Conservation (phyloP, 2,329 filamentous ascomycete genomes). For the Aschersonia sp. region DNA sequence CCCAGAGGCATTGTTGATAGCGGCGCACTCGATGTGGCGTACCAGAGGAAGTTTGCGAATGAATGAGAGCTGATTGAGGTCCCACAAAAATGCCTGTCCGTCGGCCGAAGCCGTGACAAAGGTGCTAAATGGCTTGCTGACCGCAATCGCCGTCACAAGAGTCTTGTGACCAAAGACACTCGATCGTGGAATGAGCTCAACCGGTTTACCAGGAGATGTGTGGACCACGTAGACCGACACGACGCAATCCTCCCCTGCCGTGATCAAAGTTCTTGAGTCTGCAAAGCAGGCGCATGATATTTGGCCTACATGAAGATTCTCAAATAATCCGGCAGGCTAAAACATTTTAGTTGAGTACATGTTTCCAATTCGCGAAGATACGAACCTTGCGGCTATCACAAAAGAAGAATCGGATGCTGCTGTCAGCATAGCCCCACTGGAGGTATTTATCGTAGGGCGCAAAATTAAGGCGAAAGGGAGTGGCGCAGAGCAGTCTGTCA, state of each 20-base stretch:
- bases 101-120: conserved; percentile 73
- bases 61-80: conserved; percentile 80
- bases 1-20: conserved; percentile 81
- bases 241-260: conserved; percentile 83
- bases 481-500: conserved; percentile 71
- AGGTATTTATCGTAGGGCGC: conserved; percentile 87
- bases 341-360: conserved; percentile 11
- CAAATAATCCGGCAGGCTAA: conserved; percentile 66
- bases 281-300: conserved; percentile 73
- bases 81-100: conserved; percentile 80
- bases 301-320: conserved; percentile 86
- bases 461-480: conserved; percentile 74
- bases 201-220: conserved; percentile 46
- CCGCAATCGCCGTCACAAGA: conserved; percentile 66
- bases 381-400: conserved; percentile 62
- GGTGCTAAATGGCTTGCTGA: conserved; percentile 77
- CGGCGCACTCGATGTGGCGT: conserved; percentile 53
- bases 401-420: conserved; percentile 80
- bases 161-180: conserved; percentile 84
- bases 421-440: conserved; percentile 93
- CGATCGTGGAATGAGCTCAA: conserved; percentile 65
- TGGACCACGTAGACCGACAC: conserved; percentile 69
- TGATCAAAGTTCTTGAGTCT: conserved; percentile 81
- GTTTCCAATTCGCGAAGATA: background rate
- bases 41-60: conserved; percentile 55